Percentiles rank a stretch among this genome's conserved stretches.
Evolutionary conservation across 2,329 filamentous ascomycete genomes (phyloP).

Genomic region (Alternaria infectoria): DNA sequence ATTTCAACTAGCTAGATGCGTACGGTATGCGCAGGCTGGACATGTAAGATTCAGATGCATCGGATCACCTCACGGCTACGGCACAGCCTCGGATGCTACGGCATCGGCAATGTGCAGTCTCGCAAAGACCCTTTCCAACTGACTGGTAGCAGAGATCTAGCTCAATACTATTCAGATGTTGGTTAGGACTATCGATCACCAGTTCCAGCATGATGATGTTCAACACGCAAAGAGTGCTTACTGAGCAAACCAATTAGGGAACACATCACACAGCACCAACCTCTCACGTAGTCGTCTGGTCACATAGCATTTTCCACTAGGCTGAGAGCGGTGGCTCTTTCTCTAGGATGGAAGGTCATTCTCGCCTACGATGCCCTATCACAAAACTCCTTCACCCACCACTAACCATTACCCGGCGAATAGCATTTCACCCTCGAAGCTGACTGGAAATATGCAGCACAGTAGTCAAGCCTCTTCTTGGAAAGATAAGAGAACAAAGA

Average conservation of each 20-base stretch:
- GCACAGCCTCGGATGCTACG: background rate
- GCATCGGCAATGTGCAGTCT: background rate
- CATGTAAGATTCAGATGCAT: background rate
- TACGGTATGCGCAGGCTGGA: background rate
- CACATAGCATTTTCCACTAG: constrained; percentile 8
- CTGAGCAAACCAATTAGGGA: background rate
- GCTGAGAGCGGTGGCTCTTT: background rate
- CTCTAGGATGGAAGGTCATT: background rate
- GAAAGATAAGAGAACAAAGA: background rate
- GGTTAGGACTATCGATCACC: background rate
- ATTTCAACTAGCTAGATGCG: background rate
- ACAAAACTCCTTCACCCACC: constrained; percentile 6
- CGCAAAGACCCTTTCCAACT: background rate
- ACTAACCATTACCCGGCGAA: background rate
- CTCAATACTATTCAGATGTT: background rate
- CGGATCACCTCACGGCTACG: background rate
- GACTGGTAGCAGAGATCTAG: background rate
- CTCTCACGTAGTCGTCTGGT: constrained; percentile 4
- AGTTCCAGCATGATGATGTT: background rate
- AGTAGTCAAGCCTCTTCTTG: background rate
- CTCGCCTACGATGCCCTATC: constrained; percentile 14
- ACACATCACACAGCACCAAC: background rate
- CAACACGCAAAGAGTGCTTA: background rate
- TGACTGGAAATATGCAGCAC: background rate
- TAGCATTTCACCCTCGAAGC: background rate